Evolutionary conservation across 306 rosid genomes (phyloP).

Genomic region (Sechiopsis laciniata): DNA sequence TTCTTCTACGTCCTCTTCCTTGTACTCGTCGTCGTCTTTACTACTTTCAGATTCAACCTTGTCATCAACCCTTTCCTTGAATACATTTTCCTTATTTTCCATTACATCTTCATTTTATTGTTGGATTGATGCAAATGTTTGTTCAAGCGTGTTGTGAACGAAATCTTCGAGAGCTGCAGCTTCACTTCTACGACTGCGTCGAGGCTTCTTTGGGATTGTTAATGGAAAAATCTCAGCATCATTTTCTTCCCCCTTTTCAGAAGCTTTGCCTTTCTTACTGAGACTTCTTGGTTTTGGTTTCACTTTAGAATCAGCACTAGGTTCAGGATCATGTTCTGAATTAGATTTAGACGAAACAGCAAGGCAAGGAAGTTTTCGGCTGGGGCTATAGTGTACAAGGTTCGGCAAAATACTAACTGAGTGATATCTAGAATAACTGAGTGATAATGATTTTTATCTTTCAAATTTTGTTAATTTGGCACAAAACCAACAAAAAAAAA

Average conservation of each 20-base stretch:
- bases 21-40: slow-evolving; percentile 14
- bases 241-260: slow-evolving; percentile 23
- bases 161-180: slow-evolving; percentile 65
- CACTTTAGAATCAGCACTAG: slow-evolving; percentile 25
- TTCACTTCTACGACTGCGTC: slow-evolving; percentile 79
- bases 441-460: too few relatives aligned
- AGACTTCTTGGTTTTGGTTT: slow-evolving; percentile 25
- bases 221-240: slow-evolving; percentile 30
- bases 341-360: slow-evolving; percentile 36
- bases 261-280: slow-evolving; percentile 22
- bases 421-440: slow-evolving; percentile 18
- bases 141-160: slow-evolving; percentile 47
- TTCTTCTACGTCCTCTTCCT: slow-evolving; percentile 22
- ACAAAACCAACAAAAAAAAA: too few relatives aligned
- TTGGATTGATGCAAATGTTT: slow-evolving; percentile 53
- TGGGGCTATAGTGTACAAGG: background rate
- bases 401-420: slow-evolving; percentile 21
- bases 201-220: slow-evolving; percentile 57
- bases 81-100: slow-evolving; percentile 38
- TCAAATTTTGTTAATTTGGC: too few relatives aligned
- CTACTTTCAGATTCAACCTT: slow-evolving; percentile 20
- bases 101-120: slow-evolving; percentile 42
- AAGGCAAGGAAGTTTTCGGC: slow-evolving; percentile 33
- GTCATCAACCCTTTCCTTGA: slow-evolving; percentile 36
- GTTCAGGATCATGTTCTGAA: slow-evolving; percentile 37